These are phyloP conservation scores for Lentinula lateritia DNA, from an alignment of 768 basidiomycete species.

Conservation along the genomic window DNA sequence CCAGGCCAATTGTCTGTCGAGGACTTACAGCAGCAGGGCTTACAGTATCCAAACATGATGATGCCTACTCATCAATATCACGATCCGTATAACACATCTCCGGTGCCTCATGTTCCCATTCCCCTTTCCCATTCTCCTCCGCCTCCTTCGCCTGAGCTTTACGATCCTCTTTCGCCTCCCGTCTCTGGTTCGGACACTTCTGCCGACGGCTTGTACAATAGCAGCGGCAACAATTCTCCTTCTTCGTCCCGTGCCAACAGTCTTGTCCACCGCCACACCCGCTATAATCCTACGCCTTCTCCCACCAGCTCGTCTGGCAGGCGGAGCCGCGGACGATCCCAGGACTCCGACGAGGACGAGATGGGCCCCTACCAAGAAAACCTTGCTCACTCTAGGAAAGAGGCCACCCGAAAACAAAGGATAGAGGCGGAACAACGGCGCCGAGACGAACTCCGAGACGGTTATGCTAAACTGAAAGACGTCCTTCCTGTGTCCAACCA, in stretches of 20 bases:
- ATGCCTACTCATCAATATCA: slow-evolving; percentile 64
- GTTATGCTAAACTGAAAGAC: slow-evolving; percentile 84
- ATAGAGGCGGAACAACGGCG: slow-evolving; percentile 90
- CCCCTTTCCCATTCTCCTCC: slow-evolving; percentile 63
- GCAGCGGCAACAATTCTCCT: slow-evolving; percentile 72
- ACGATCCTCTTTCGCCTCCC: slow-evolving; percentile 81
- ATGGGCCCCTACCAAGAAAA: slow-evolving; percentile 68
- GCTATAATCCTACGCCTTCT: slow-evolving; percentile 81
- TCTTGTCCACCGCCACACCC: slow-evolving; percentile 66
- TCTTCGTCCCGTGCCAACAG: slow-evolving; percentile 71
- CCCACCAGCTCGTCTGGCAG: slow-evolving; percentile 70
- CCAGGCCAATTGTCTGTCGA: slow-evolving; percentile 59
- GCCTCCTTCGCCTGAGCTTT: slow-evolving; percentile 72
- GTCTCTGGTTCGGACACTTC: slow-evolving; percentile 89
- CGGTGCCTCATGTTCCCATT: slow-evolving; percentile 66
- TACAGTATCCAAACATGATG: slow-evolving; percentile 48
- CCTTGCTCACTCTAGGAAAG: slow-evolving; percentile 73
- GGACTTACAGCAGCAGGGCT: slow-evolving; percentile 57
- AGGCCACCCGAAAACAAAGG: slow-evolving; percentile 77
- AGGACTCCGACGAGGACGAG: slow-evolving; percentile 76
- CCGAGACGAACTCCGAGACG: slow-evolving; percentile 85
- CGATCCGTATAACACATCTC: slow-evolving; percentile 46
- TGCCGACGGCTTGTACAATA: slow-evolving; percentile 76
- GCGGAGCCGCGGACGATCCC: slow-evolving; percentile 64
- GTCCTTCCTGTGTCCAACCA: slow-evolving; percentile 84